Evolutionary conservation across 2,329 filamentous ascomycete genomes (phyloP).

Genomic region (Sarocladium strictum): DNA sequence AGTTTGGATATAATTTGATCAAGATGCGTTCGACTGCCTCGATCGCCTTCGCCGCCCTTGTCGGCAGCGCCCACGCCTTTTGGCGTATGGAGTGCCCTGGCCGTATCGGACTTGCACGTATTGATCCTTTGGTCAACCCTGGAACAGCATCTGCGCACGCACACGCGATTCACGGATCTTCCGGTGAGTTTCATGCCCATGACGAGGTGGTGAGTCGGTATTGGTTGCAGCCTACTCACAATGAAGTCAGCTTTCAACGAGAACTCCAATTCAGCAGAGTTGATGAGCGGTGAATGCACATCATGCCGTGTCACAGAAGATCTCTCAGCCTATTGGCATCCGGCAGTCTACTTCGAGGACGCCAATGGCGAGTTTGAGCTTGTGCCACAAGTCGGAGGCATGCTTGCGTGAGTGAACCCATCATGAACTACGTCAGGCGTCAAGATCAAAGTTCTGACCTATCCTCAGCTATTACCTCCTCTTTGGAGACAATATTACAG

Average conservation of each 20-base stretch:
- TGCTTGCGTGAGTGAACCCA: conserved; percentile 65
- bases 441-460: not conserved
- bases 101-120: conserved; percentile 59
- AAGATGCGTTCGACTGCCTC: conserved; percentile 19
- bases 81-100: conserved; percentile 86
- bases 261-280: conserved; percentile 30
- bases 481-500: conserved; percentile 56
- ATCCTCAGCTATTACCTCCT: conserved; percentile 73
- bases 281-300: conserved; percentile 63
- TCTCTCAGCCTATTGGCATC: conserved; percentile 85
- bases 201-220: not conserved
- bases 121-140: conserved; percentile 70
- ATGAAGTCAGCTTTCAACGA: not conserved
- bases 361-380: conserved; percentile 59
- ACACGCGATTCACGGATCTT: conserved; percentile 71
- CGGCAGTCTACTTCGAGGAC: conserved; percentile 69
- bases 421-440: no score
- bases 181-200: conserved; percentile 50
- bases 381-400: conserved; percentile 71
- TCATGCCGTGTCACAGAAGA: conserved; percentile 77
- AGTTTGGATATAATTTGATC: conserved; percentile 27
- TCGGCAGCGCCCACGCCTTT: conserved; percentile 56
- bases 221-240: not conserved
- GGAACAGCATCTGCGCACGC: conserved; percentile 57
- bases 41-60: conserved; percentile 25